Base-by-base conservation (phyloP, 164 flowering plant species). In the Magnolia changhungtana region DNA sequence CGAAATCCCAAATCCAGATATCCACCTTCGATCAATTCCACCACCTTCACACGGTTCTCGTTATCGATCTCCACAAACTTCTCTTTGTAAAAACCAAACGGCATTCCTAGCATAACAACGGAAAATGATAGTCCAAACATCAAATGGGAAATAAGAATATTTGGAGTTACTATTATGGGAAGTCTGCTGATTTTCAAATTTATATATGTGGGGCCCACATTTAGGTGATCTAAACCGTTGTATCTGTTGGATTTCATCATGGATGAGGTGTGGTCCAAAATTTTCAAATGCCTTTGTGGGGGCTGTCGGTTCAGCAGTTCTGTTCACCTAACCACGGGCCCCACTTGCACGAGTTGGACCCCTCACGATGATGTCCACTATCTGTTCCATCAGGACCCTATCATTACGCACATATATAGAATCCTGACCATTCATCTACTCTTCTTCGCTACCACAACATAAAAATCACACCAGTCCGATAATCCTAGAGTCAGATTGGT, bases 51-150 rank as follows among this genome's bases (percentile, higher is more conserved):
- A 7, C 81, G 79, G 37, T 76, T 81, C 74, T 75, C 80, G 4
- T 82, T 72, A 31, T 85, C 87, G 19, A 86, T 69, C 73, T 69
- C 80, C 0, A 78, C 81, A 72, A 86, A 87, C 81, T 74, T 82
- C 79, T 88, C 89, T 65, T 78, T 86, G 75, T 74, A 74, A 4
- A 29, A 11, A 19, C 58, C 19, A 55, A 51, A 21, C 61, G 61
- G 61, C 13, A 16, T 55, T 10, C 61, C 61, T 55, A 55, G 13
- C 18, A 69, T 31, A 29, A 69, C 8, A 18, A 37, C 6, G 45
- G 63, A 13, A 13, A 59, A 27, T 27, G 29, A 27, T 1, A 27
- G 29, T 59, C 14, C 63, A 10, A 59, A 59, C n/a, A 59, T 59
- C n/a, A 19, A 13, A 13, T 50, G 21, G 5, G 29, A 50, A 7